These are phyloP conservation scores for Lecanicillium sp. DNA, from an alignment of 2,329 filamentous ascomycete genomes.

Conservation along the genomic window DNA sequence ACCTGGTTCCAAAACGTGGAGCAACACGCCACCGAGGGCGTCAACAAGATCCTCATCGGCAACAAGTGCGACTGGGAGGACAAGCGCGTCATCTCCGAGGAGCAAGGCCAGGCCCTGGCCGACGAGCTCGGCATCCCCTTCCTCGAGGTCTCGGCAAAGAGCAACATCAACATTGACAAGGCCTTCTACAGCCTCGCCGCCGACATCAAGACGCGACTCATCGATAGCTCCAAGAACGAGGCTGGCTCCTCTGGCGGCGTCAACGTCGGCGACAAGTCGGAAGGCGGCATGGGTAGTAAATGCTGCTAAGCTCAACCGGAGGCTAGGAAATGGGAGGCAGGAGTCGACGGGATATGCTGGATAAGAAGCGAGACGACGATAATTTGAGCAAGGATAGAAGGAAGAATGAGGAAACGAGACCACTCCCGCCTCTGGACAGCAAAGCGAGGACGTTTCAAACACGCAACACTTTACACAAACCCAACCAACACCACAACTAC, in stretches of 20 bases:
- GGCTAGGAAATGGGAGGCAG: not conserved
- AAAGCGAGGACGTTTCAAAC: not conserved
- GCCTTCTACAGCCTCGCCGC: conserved; percentile 92
- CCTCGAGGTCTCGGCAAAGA: conserved; percentile 97
- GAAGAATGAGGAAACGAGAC: conserved; percentile 7
- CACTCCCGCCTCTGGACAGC: not conserved
- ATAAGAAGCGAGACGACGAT: not conserved
- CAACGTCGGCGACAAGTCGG: conserved; percentile 60
- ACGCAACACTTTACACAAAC: conserved; percentile 6
- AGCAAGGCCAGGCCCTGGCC: conserved; percentile 87
- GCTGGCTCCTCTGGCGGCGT: conserved; percentile 54
- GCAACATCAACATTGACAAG: conserved; percentile 99
- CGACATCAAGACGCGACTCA: conserved; percentile 97
- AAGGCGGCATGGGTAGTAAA: conserved; percentile 54
- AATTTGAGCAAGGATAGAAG: conserved; percentile 11
- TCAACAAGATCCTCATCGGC: conserved; percentile 99
- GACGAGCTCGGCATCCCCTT: conserved; percentile 97
- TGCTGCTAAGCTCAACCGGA: conserved; percentile 58
- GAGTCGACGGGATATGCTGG: not conserved
- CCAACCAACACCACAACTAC: not conserved
- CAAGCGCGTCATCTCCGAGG: conserved; percentile 89
- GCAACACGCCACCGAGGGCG: conserved; percentile 95
- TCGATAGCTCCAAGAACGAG: conserved; percentile 81
- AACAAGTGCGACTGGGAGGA: conserved; percentile 99
- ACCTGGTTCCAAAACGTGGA: conserved; percentile 99